phyloP scores from a whole-genome alignment of 2,329 filamentous ascomycete species.

The Zymoseptoria ardabiliae region DNA sequence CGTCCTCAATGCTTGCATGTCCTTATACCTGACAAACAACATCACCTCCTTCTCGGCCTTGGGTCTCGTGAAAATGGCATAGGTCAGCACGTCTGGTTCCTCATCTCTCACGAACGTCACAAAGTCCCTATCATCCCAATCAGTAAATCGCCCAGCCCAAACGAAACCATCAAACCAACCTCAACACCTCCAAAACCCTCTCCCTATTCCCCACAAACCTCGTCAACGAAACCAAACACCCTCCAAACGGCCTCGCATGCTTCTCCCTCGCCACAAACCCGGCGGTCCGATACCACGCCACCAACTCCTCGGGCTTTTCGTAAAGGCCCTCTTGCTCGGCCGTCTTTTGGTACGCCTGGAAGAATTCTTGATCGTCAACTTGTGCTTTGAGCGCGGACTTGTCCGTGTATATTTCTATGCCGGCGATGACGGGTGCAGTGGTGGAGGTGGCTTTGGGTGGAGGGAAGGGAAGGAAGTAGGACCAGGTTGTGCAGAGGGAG shows the following conservation, averaged over 20 bases:
- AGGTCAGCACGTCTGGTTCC: constrained; percentile 21
- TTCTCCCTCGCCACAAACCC: constrained; percentile 18
- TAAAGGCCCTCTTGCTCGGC: constrained; percentile 19
- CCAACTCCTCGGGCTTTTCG: constrained; percentile 16
- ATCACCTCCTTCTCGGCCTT: constrained; percentile 22
- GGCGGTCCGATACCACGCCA: constrained; percentile 19
- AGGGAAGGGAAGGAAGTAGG: constrained; percentile 11
- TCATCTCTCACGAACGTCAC: constrained; percentile 10
- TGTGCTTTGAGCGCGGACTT: constrained; percentile 20
- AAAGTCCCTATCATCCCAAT: neutral
- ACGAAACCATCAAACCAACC: neutral
- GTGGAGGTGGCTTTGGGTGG: constrained; percentile 4
- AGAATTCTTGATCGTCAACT: constrained; percentile 21
- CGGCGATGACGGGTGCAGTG: constrained; percentile 12
- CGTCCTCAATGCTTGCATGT: constrained; percentile 11
- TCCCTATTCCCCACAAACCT: constrained; percentile 11
- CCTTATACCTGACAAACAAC: constrained; percentile 20
- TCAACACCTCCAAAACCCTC: constrained; percentile 4
- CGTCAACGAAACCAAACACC: constrained; percentile 15
- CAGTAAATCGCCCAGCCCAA: neutral
- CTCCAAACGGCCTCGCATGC: constrained; percentile 6
- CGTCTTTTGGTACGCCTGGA: constrained; percentile 20
- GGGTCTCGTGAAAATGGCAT: constrained; percentile 20
- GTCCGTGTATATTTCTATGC: constrained; percentile 22
- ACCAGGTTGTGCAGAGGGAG: constrained; percentile 16